Base-by-base conservation (phyloP, 1,284 basidiomycete genomes). In the Leccinum pallidistipes region DNA sequence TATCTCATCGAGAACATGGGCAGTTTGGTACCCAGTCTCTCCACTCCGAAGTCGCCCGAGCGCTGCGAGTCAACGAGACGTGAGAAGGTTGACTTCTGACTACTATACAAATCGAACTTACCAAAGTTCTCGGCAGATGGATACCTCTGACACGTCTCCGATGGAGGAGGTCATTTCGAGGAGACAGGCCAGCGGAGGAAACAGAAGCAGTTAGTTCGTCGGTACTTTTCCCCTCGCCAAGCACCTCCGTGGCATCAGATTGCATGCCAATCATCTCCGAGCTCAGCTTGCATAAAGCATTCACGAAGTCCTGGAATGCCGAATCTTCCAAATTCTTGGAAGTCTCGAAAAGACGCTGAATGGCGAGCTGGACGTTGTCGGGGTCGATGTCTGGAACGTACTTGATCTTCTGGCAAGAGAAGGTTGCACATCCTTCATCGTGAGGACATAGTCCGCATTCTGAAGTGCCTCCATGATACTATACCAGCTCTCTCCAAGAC, bases 181-280 rank as follows among this genome's bases (percentile, higher is more conserved):
- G 77, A 5, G 79, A 78, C 56, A 83, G 68, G 24, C 62, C 75
- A 58, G 72, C 71, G 32, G 75, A 69, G 36, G 76, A 77, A 16
- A 72, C 62, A 6, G 68, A 59, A 55, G 49, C n/a, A n/a, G 60
- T 21, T 24, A 80, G 63, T 40, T 82, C 81, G 18, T 86, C 68
- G n/a, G 75, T 75, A 47, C 74, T 76, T 47, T 83, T 81, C 21
- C 70, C 68, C 21, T 76, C 78, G 55, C 60, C 63, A 69, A 66
- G 40, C 70, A 65, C 18, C 68, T 68, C 32, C 72, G 75, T 56
- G 60, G 68, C 71, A 55, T 82, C 81, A 3, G 83, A 82, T 72
- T 92, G 87, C 86, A 95, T 88, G 34, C 90, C 88, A 36, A 96
- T 86, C 93, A 97, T 96, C 73, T 94, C 92, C 6, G 85, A 83